phyloP scores from a whole-genome alignment of 1,284 basidiomycete species.

The Austroboletus novae-zelandiae region DNA sequence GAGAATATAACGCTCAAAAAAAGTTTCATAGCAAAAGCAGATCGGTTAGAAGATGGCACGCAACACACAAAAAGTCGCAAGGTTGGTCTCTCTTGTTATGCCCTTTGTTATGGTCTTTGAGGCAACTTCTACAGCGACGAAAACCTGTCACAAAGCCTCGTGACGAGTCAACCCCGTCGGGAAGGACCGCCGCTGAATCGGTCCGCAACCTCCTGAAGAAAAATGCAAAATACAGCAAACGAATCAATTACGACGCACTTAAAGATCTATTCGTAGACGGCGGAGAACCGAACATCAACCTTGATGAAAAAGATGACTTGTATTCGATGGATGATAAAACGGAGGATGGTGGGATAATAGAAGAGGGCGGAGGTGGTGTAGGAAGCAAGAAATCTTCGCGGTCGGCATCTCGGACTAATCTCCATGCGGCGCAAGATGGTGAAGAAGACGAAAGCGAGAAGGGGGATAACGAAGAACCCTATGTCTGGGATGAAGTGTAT shows the following conservation, averaged over 20 bases:
- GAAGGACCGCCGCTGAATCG: slow-evolving; percentile 75
- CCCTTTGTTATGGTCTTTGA: slow-evolving; percentile 4
- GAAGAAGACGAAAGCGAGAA: slow-evolving; percentile 35
- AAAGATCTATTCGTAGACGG: slow-evolving; percentile 69
- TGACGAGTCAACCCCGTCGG: slow-evolving; percentile 70
- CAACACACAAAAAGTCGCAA: slow-evolving; percentile 63
- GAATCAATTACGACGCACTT: slow-evolving; percentile 87
- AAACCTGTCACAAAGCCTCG: slow-evolving; percentile 68
- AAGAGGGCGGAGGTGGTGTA: slow-evolving; percentile 43
- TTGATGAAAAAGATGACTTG: slow-evolving; percentile 39
- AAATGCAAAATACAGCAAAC: slow-evolving; percentile 80
- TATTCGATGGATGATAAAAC: slow-evolving; percentile 49
- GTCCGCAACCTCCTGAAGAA: slow-evolving; percentile 80
- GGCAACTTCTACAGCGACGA: slow-evolving; percentile 47
- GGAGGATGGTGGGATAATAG: slow-evolving; percentile 45
- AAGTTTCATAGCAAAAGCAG: slow-evolving; percentile 59
- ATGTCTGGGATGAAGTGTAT: slow-evolving; percentile 41
- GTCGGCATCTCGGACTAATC: slow-evolving; percentile 14
- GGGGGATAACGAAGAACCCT: slow-evolving; percentile 26
- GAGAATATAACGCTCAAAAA: slow-evolving; percentile 39
- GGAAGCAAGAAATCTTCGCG: slow-evolving; percentile 13
- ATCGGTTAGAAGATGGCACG: slow-evolving; percentile 49
- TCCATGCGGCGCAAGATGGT: slow-evolving; percentile 16
- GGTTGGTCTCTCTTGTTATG: slow-evolving; percentile 53
- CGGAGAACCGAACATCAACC: slow-evolving; percentile 32